Evolutionary conservation across 2,329 filamentous ascomycete genomes (phyloP), one percentile per base, ranked within the genome.

Genomic region (Drechslerella stenobrocha): DNA sequence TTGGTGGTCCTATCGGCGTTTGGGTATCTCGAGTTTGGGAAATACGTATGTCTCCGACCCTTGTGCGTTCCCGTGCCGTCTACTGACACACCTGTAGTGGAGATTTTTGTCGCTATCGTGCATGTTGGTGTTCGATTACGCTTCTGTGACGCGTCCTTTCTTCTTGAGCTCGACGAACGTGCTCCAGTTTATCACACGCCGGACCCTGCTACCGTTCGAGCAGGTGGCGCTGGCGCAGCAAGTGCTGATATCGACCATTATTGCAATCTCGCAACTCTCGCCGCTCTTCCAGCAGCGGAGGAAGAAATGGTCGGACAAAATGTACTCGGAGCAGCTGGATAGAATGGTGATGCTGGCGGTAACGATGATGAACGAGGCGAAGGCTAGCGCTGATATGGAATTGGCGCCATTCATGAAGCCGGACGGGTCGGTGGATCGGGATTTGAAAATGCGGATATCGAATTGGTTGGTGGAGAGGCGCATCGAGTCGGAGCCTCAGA

Each of bases 381-480:
- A 79, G 4, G 81, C 87, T 56, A 76, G 95, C 66, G 78, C 96
- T 75, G 85, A 87, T 46, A 80, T 95, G 75, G 90, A 95, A 73
- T 82, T 91, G 76, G 84, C 85, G 52, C 92, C 92, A 0, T 96
- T 90, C 76, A 83, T 81, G 51, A 86, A 85, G n/a, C 87, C 95
- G 73, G 78, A 81, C 32, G 81, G 83, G 67, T 80, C 80, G n/a
- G 78, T 87, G 46, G 80, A 79, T 48, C 47, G 61, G 44, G 84
- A 84, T 64, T 77, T 95, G 73, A 82, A 85, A 69, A 81, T 81
- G 37, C 88, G 87, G 73, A 83, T 96, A 77, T 88, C 86, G 77
- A 89, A 93, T 73, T 95, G 90, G 82, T 79, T 97, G 72, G 85
- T 96, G 51, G 85, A 95, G 76, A 95, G 95, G 74, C 91, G 86